Conservation (phyloP, 2,329 filamentous ascomycete genomes). For the Leptographium procerum region DNA sequence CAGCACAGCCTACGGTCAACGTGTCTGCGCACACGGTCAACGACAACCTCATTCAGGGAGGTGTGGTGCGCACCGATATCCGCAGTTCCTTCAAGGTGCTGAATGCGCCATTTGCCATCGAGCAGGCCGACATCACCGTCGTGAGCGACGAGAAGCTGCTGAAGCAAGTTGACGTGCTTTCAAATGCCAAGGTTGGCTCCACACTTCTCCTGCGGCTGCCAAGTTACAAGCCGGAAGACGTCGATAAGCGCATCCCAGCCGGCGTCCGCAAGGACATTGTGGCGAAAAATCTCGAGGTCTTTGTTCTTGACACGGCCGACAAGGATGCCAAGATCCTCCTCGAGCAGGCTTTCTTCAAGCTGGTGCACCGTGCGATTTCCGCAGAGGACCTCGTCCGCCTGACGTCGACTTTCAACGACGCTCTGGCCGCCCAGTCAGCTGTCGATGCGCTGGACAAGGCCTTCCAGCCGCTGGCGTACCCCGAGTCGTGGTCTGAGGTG, state of each 20-base stretch:
- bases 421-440: constrained; percentile 38
- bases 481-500: constrained; percentile 67
- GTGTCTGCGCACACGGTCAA: constrained; percentile 50
- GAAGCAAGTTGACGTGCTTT: constrained; percentile 62
- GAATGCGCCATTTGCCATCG: constrained; percentile 72
- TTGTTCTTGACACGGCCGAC: constrained; percentile 59
- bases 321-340: constrained; percentile 54
- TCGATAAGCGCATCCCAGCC: constrained; percentile 74
- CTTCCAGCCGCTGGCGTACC: constrained; percentile 30
- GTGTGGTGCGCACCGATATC: constrained; percentile 72
- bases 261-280: constrained; percentile 60
- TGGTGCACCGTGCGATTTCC: constrained; percentile 57
- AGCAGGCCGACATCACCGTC: constrained; percentile 66
- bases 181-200: constrained; percentile 57
- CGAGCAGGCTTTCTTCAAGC: constrained; percentile 73
- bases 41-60: constrained; percentile 61
- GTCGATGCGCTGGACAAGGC: constrained; percentile 58
- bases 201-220: constrained; percentile 66
- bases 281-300: constrained; percentile 59
- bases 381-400: constrained; percentile 55
- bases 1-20: constrained; percentile 58
- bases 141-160: constrained; percentile 73
- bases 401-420: constrained; percentile 40
- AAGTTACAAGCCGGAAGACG: constrained; percentile 73
- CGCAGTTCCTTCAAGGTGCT: constrained; percentile 50